phyloP scores from a whole-genome alignment of 148 eudicot genomes.

The Vaccinium darrowii region DNA sequence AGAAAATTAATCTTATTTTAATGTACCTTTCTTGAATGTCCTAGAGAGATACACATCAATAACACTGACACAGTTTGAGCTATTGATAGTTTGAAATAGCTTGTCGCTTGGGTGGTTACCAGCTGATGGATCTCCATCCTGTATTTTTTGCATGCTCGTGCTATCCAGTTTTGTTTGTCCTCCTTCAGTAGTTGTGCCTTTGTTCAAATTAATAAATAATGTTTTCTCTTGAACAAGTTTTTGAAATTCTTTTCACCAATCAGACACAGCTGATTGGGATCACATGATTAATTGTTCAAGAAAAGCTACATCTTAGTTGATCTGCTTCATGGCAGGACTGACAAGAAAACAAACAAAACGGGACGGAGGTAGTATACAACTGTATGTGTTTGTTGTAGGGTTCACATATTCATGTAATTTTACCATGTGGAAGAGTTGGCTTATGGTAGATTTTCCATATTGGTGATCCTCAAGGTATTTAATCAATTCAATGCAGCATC shows the following conservation, averaged over 20 bases:
- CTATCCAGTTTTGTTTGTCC: neutral
- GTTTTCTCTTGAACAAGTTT: neutral
- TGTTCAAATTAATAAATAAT: neutral
- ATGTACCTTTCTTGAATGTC: neutral
- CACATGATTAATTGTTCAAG: neutral
- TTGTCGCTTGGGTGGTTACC: neutral
- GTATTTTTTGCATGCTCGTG: neutral
- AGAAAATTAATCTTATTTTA: neutral
- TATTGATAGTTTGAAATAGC: neutral
- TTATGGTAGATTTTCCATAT: neutral
- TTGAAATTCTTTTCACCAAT: neutral
- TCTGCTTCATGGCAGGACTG: neutral
- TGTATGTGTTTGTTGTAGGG: neutral
- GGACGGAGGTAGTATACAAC: neutral
- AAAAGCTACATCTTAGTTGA: neutral
- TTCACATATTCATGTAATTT: neutral
- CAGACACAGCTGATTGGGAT: neutral
- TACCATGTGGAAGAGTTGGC: neutral
- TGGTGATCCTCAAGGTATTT: slow-evolving; percentile 8
- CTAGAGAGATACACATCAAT: neutral
- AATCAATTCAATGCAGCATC: slow-evolving; percentile 46
- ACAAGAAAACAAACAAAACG: neutral
- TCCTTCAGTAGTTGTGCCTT: neutral
- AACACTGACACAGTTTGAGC: neutral
- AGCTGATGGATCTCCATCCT: neutral